Evolutionary conservation across 176 grass and related monocot genomes (phyloP), one percentile per base, ranked within the genome.

Genomic region (Cenchrus fungigraminus): DNA sequence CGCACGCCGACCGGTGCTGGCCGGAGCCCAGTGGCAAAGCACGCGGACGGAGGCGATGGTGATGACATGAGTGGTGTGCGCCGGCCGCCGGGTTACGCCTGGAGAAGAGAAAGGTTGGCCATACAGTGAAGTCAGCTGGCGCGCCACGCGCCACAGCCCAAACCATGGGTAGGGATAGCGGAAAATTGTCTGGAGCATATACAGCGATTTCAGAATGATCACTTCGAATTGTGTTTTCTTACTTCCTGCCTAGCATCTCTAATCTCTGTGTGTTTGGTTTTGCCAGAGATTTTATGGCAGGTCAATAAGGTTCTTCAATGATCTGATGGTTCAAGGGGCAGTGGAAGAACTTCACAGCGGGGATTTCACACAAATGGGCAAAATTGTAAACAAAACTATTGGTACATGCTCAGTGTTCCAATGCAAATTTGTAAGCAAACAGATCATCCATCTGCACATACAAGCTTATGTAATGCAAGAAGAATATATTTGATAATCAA

Each of bases 21-120:
- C 9, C 51, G 49, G 47, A 69, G 63, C 20, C 83, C 9, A 10
- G 32, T 32, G 58, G 67, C 76, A 10, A 10, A 22, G 15, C 4
- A n/a, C 46, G 73, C 10, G 65, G 60, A 16, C 19, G 74, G 66
- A 15, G 47, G 76, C 5, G 59, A 25, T 15, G 62, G 12, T 22
- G 78, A 66, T 19, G 75, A 53, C 81, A 89, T 89, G 31, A 32
- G 31, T 32, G 58, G 17, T 37, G 44, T 25, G 66, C 65, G 55
- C 46, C 65, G 45, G 45, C 8, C 45, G 8, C 45, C 7, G 72
- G 29, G 29, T n/a, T 50, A 50, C 65, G 63, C 11, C 4, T 63
- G 25, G 59, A 62, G 2, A 28, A 50, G 16, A n/a, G 57, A 31
- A 28, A 46, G 40, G n/a, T 60, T 29, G 51, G 65, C 12, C 44